Conservation (phyloP, 768 basidiomycete genomes). For the Suillus subluteus region DNA sequence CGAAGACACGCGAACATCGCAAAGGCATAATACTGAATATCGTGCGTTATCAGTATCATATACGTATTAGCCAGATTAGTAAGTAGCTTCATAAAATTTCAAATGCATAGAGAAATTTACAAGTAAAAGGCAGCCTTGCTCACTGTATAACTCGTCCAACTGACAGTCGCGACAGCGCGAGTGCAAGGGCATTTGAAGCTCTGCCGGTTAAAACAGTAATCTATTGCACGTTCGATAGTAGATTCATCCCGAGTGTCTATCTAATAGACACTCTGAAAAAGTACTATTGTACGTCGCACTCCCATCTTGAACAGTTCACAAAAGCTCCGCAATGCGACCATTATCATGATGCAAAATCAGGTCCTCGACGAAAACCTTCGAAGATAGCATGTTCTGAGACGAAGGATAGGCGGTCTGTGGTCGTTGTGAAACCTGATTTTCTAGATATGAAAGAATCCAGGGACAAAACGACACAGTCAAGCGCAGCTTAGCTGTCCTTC, state of each 20-base stretch:
- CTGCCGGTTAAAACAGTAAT: slow-evolving; percentile 21
- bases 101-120: background rate
- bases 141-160: background rate
- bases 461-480: background rate
- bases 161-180: background rate
- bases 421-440: too few species aligned
- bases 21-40: background rate
- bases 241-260: too few species aligned
- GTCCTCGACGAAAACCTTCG: too few species aligned
- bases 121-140: background rate
- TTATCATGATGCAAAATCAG: too few species aligned
- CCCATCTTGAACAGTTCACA: too few species aligned
- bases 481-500: background rate
- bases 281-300: too few species aligned
- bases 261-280: too few species aligned
- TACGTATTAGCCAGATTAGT: background rate
- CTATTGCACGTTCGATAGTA: too few species aligned
- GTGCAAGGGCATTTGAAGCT: background rate
- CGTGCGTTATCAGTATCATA: background rate
- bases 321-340: too few species aligned
- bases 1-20: background rate
- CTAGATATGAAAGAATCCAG: too few species aligned
- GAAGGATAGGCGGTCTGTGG: too few species aligned
- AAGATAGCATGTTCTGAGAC: too few species aligned
- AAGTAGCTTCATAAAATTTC: background rate